Conservation (phyloP, 2,329 filamentous ascomycete genomes). For the Paraphoma chrysanthemicola region DNA sequence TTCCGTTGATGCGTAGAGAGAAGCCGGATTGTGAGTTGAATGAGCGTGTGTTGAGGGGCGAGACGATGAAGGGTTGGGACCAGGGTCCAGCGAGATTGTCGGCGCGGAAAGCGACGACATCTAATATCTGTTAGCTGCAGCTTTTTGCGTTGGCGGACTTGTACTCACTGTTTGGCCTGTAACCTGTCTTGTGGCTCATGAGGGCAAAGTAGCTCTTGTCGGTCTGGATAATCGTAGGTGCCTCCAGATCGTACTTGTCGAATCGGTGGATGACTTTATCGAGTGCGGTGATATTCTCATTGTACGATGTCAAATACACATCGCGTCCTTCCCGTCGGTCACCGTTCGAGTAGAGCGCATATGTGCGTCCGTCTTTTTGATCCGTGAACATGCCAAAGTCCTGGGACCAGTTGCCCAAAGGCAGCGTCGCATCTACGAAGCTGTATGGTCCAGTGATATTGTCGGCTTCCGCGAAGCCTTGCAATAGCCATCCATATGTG, state of each 20-base stretch:
- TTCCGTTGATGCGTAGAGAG: slow-evolving; percentile 56
- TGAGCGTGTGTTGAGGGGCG: slow-evolving; percentile 59
- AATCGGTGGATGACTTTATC: slow-evolving; percentile 63
- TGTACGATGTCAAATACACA: slow-evolving; percentile 63
- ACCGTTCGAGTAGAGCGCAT: slow-evolving; percentile 67
- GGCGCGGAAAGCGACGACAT: slow-evolving; percentile 64
- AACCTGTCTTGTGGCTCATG: slow-evolving; percentile 70
- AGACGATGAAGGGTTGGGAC: slow-evolving; percentile 62
- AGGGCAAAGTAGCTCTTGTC: slow-evolving; percentile 66
- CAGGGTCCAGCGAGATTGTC: slow-evolving; percentile 60
- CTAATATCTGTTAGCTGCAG: slow-evolving; percentile 28
- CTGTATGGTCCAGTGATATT: slow-evolving; percentile 62
- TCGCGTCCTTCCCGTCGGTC: slow-evolving; percentile 63
- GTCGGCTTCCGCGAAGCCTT: slow-evolving; percentile 63
- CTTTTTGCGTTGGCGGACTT: neutral
- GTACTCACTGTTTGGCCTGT: slow-evolving; percentile 62
- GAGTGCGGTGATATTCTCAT: slow-evolving; percentile 59
- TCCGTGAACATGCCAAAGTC: slow-evolving; percentile 69
- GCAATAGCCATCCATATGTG: slow-evolving; percentile 63
- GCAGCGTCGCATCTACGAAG: slow-evolving; percentile 61
- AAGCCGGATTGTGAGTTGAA: slow-evolving; percentile 63
- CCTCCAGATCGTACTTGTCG: slow-evolving; percentile 67
- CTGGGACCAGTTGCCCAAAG: slow-evolving; percentile 68
- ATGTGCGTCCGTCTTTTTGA: slow-evolving; percentile 63
- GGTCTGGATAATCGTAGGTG: slow-evolving; percentile 66